These are phyloP conservation scores for Chrysosphaeria jannelii DNA, from an alignment of 2,329 filamentous ascomycete species.

Conservation along the genomic window DNA sequence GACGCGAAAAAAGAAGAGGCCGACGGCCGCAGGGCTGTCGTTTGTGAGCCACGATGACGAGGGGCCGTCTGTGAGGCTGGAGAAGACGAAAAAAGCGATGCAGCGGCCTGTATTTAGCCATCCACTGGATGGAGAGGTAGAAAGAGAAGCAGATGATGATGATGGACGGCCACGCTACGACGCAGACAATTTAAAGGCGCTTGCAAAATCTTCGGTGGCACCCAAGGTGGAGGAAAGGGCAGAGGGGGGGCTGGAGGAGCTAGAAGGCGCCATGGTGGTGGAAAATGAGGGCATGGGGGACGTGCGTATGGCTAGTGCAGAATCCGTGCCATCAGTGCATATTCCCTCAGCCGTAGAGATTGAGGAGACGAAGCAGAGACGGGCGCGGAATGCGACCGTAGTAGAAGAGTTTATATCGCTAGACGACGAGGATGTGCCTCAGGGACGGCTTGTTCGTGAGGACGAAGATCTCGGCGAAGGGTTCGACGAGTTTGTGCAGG, in stretches of 20 bases:
- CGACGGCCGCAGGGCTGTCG: constrained; percentile 27
- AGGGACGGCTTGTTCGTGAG: constrained; percentile 49
- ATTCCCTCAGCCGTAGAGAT: constrained; percentile 72
- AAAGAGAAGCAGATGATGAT: too few relatives aligned
- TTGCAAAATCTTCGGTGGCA: too few relatives aligned
- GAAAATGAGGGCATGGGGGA: constrained; percentile 8
- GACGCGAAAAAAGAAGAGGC: constrained; percentile 34
- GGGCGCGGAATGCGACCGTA: constrained; percentile 47
- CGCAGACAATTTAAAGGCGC: too few relatives aligned
- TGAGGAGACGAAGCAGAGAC: constrained; percentile 64
- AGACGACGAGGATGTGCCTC: constrained; percentile 33
- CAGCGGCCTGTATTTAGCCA: too few relatives aligned
- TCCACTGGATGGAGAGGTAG: too few relatives aligned
- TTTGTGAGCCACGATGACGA: constrained; percentile 33
- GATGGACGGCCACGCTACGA: constrained; percentile 54
- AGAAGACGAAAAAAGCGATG: constrained; percentile 9
- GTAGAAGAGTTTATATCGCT: constrained; percentile 9
- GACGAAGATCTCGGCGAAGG: constrained; percentile 86
- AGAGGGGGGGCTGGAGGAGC: too few relatives aligned
- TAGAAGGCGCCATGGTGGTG: constrained; percentile 35
- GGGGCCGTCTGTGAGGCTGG: constrained; percentile 12
- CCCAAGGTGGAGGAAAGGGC: too few relatives aligned
- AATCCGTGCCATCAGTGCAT: constrained; percentile 7
- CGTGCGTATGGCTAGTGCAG: constrained; percentile 4
- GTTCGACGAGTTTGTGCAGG: constrained; percentile 74